A percentile compares a stretch with the other conserved stretches of the same genome.
phyloP scores from a whole-genome alignment of 768 basidiomycete species.

The Termitomyces heimii region DNA sequence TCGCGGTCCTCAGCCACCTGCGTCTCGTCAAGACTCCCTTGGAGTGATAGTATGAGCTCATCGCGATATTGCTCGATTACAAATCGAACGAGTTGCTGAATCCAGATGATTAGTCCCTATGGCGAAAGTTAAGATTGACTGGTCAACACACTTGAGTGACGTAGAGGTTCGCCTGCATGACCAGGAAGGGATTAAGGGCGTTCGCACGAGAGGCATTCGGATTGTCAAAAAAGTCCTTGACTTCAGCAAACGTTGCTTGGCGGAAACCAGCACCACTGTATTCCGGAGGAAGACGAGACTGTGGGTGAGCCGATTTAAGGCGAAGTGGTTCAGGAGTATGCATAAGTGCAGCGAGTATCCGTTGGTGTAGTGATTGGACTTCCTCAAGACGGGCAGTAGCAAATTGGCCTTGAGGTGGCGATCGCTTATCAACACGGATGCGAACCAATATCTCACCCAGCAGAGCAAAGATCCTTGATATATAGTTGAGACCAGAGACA shows the following conservation, averaged over 20 bases:
- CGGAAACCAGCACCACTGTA: slow-evolving; percentile 69
- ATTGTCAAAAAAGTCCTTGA: slow-evolving; percentile 89
- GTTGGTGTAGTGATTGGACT: slow-evolving; percentile 71
- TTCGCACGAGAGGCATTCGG: slow-evolving; percentile 82
- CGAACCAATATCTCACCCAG: slow-evolving; percentile 84
- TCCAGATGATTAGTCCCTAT: not conserved
- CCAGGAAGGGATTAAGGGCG: slow-evolving; percentile 84
- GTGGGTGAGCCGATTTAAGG: slow-evolving; percentile 51
- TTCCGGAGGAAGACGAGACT: slow-evolving; percentile 47
- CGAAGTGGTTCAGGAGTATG: slow-evolving; percentile 75
- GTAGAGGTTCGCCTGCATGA: slow-evolving; percentile 89
- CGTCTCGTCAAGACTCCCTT: slow-evolving; percentile 57
- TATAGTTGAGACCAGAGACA: slow-evolving; percentile 84
- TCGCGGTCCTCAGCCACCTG: slow-evolving; percentile 71
- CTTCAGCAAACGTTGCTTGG: slow-evolving; percentile 80
- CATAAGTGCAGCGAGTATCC: slow-evolving; percentile 67
- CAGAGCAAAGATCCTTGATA: slow-evolving; percentile 78
- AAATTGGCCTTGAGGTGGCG: slow-evolving; percentile 80
- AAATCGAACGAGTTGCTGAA: slow-evolving; percentile 87
- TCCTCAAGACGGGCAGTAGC: slow-evolving; percentile 82
- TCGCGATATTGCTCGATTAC: slow-evolving; percentile 91
- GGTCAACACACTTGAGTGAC: slow-evolving; percentile 73
- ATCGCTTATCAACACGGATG: slow-evolving; percentile 82
- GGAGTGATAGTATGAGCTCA: slow-evolving; percentile 67
- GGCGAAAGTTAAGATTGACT: not conserved